A percentile compares a stretch with the other conserved stretches of the same genome.
Conservation (phyloP, 2,329 filamentous ascomycete genomes). For the Furcasterigmium furcatum region DNA sequence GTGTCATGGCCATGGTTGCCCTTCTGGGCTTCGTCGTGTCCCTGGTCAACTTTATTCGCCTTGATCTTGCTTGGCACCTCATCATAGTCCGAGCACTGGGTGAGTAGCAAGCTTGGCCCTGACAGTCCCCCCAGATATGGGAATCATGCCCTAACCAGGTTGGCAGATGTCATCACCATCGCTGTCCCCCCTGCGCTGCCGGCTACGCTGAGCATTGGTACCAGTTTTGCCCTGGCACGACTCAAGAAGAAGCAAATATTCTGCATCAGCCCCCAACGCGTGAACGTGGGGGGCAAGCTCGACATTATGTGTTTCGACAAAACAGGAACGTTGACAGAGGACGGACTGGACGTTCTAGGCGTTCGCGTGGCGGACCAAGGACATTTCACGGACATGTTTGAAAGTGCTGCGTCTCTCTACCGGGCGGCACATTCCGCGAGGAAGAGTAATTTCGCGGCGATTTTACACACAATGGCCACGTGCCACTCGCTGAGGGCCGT, state of each 20-base stretch:
- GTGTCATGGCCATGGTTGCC: conserved; percentile 89
- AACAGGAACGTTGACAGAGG: conserved; percentile 95
- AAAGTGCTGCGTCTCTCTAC: not conserved
- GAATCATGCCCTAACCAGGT: too few species aligned
- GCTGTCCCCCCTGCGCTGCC: conserved; percentile 94
- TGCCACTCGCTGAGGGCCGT: conserved; percentile 89
- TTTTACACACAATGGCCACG: conserved; percentile 93
- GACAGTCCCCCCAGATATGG: too few species aligned
- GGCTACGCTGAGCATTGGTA: conserved; percentile 92
- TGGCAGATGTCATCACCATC: conserved; percentile 83
- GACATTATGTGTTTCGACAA: conserved; percentile 99
- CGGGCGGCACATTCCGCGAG: conserved; percentile 13
- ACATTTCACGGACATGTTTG: conserved; percentile 66
- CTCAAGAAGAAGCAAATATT: conserved; percentile 90
- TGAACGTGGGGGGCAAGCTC: conserved; percentile 94
- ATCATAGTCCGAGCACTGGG: conserved; percentile 82
- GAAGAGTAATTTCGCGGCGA: conserved; percentile 41
- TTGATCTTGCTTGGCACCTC: conserved; percentile 81
- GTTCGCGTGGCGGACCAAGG: conserved; percentile 70
- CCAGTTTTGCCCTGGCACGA: conserved; percentile 85
- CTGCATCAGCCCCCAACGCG: conserved; percentile 94
- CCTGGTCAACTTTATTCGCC: conserved; percentile 86
- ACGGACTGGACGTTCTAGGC: conserved; percentile 90
- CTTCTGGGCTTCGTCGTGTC: conserved; percentile 85
- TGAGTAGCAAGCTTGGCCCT: not conserved